phyloP scores from a whole-genome alignment of 1,139 yeast species.

The Candida sp. region DNA sequence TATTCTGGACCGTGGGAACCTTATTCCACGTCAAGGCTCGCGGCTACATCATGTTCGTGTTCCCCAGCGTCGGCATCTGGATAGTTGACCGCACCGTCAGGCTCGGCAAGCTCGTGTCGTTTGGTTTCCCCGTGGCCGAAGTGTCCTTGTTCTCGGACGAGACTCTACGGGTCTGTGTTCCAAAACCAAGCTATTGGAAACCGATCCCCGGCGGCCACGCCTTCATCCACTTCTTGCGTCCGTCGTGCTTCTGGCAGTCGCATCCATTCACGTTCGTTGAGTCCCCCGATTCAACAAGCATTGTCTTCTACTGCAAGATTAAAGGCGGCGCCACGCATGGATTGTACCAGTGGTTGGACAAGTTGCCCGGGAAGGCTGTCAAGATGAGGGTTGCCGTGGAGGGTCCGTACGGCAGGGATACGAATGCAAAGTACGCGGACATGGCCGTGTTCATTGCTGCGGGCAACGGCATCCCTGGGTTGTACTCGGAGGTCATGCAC shows the following conservation, averaged over 20 bases:
- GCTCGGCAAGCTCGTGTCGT: constrained; percentile 32
- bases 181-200: constrained; percentile 45
- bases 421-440: constrained; percentile 33
- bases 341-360: constrained; percentile 30
- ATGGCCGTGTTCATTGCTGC: constrained; percentile 43
- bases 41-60: constrained; percentile 45
- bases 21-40: constrained; percentile 45
- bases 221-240: constrained; percentile 47
- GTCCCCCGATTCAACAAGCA: constrained; percentile 22
- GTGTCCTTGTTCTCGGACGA: constrained; percentile 48
- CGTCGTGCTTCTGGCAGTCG: constrained; percentile 44
- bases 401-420: constrained; percentile 45
- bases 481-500: constrained; percentile 39
- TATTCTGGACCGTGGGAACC: constrained; percentile 43
- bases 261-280: constrained; percentile 46
- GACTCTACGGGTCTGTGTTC: constrained; percentile 43
- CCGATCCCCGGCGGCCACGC: constrained; percentile 57
- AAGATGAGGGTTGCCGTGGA: constrained; percentile 44
- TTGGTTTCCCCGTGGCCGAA: constrained; percentile 53
- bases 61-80: constrained; percentile 48
- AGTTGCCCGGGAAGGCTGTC: constrained; percentile 25
- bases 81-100: constrained; percentile 44
- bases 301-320: constrained; percentile 36
- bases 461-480: constrained; percentile 50
- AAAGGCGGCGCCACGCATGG: constrained; percentile 43